Evolutionary conservation across 306 rosid genomes (phyloP).

Genomic region (Sechiopsis laciniata): DNA sequence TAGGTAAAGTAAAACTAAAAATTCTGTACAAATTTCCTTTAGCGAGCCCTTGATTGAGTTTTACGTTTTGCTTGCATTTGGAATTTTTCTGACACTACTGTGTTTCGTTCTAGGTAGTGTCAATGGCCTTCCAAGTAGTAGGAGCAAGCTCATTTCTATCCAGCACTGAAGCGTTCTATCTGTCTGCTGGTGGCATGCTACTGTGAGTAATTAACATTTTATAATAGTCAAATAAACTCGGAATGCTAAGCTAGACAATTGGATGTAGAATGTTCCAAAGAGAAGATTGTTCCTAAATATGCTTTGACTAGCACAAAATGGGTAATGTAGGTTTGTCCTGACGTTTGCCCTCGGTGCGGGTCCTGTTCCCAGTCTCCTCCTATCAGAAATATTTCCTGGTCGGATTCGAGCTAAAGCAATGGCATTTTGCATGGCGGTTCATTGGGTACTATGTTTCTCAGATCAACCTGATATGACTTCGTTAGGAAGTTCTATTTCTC

Average conservation of each 20-base stretch:
- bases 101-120: constrained; percentile 41
- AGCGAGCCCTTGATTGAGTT: constrained; percentile 1
- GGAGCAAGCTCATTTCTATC: constrained; percentile 59
- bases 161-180: constrained; percentile 41
- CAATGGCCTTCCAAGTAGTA: constrained; percentile 69
- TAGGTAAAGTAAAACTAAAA: not conserved
- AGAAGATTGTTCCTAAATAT: not conserved
- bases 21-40: not conserved
- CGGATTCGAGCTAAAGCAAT: constrained; percentile 91
- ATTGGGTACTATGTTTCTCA: constrained; percentile 58
- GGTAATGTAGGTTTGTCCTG: constrained; percentile 68
- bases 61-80: not conserved
- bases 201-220: constrained; percentile 48
- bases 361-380: constrained; percentile 94
- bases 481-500: constrained; percentile 6
- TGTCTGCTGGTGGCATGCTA: constrained; percentile 91
- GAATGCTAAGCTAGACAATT: not conserved
- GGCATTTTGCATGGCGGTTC: constrained; percentile 92
- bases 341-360: constrained; percentile 94
- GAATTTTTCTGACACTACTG: not conserved
- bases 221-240: not conserved
- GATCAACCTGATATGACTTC: constrained; percentile 27
- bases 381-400: constrained; percentile 53
- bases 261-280: not conserved
- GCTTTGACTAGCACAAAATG: not conserved